Percentiles rank a stretch among this genome's conserved stretches.
phyloP scores from a whole-genome alignment of 306 rosid genomes.

The Malus domestica region ASM211411v1 NC_041798.1:38916001-38916500 shows the following conservation, averaged over 20 bases:
- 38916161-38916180: too few relatives aligned
- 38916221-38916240: too few relatives aligned
- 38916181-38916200: too few relatives aligned
- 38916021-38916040: too few relatives aligned
- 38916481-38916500: not conserved
- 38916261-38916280: too few relatives aligned
- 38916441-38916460: conserved; percentile 9
- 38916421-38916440: not conserved
- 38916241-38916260: too few relatives aligned
- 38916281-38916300: too few relatives aligned
- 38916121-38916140: too few relatives aligned
- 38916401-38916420: not conserved
- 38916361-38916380: not conserved
- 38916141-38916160: too few relatives aligned
- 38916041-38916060: not conserved
- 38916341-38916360: not conserved
- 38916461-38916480: conserved; percentile 15
- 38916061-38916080: not conserved
- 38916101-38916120: too few relatives aligned
- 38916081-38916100: not conserved
- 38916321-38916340: not conserved
- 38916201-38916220: too few relatives aligned
- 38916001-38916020: too few relatives aligned
- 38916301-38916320: not conserved
- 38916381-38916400: not conserved